Base-by-base conservation (phyloP, 116 monocot species). In the Iris pallida region DNA sequence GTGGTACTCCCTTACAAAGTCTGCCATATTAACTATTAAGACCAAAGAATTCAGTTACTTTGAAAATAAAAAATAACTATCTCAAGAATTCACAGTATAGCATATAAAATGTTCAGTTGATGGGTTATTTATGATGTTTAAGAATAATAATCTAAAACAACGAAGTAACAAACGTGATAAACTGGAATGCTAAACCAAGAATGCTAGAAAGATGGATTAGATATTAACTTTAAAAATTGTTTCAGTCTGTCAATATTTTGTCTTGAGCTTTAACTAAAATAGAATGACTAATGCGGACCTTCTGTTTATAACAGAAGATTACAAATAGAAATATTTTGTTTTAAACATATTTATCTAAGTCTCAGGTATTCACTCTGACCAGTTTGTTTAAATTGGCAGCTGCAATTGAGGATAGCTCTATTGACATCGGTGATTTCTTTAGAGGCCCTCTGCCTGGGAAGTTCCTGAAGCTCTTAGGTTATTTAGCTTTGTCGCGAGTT, bases 341-440 rank as follows among this genome's bases (percentile, higher is more conserved):
- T 51, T 51, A 51, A 51, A 9, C 49, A 9, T 51, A 51, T 9
- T 13, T 9, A 51, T 7, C 11, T 42, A 59, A 41, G 42, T 11
- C 30, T 30, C 16, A 14, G 60, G 42, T 2, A 12, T 42, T 13
- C 41, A 10, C 42, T 13, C 42, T 60, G 44, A 44, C 45, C 18
- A 16, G 43, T 57, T 45, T 55, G 14, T 63, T 68, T 55, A 57
- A 45, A 42, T 65, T 76, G 19, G 46, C 92, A 90, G 90, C 93
- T 86, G 87, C 98, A 64, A 98, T 98, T 68, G 98, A 98, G 71
- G 93, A 98, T 73, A 98, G 93, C 59, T 90, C 98, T 48, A 98
- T 98, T 71, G 93, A 98, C 57, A 45, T 93, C 59, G 80, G 86
- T 55, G 98, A 98, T 70, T 93, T 93, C 63, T 98, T 98, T 74